Evolutionary conservation across 2,329 filamentous ascomycete species (phyloP).

Genomic region (Cladosporium sp.): DNA sequence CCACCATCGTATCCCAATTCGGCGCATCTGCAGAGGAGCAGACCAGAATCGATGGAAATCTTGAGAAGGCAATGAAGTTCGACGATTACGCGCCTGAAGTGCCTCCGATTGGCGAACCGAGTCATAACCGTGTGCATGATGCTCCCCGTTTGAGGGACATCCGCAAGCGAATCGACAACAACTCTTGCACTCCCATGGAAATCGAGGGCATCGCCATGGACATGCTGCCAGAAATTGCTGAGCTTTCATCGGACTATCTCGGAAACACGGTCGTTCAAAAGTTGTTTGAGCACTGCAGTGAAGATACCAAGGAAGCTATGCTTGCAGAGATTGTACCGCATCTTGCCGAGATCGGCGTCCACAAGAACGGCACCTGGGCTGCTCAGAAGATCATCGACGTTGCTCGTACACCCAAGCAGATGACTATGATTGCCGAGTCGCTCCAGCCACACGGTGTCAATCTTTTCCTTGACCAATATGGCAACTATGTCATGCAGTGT

Average conservation of each 20-base stretch:
- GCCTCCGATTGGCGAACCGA: conserved; percentile 79
- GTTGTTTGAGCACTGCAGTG: conserved; percentile 92
- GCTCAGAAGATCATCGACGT: conserved; percentile 99
- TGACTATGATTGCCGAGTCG: conserved; percentile 75
- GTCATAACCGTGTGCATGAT: conserved; percentile 82
- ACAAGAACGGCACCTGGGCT: conserved; percentile 99
- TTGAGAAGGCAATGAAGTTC: conserved; percentile 72
- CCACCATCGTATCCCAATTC: conserved; percentile 80
- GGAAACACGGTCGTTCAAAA: conserved; percentile 99
- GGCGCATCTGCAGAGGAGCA: conserved; percentile 77
- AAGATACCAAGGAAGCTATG: conserved; percentile 87
- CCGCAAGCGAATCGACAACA: conserved; percentile 94
- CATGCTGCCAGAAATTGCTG: conserved; percentile 95
- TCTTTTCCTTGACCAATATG: conserved; percentile 93
- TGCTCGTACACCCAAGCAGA: conserved; percentile 76
- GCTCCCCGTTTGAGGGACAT: conserved; percentile 93
- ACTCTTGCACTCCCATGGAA: conserved; percentile 74
- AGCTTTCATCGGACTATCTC: conserved; percentile 90
- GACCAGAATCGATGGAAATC: conserved; percentile 61
- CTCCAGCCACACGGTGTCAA: conserved; percentile 81
- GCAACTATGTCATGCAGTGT: conserved; percentile 96
- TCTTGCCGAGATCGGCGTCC: conserved; percentile 90
- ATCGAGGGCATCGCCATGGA: conserved; percentile 87
- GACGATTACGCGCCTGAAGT: conserved; percentile 73
- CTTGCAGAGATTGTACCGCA: conserved; percentile 80